Conservation (phyloP, 2,329 filamentous ascomycete genomes). For the Neofusicoccum sp. region DNA sequence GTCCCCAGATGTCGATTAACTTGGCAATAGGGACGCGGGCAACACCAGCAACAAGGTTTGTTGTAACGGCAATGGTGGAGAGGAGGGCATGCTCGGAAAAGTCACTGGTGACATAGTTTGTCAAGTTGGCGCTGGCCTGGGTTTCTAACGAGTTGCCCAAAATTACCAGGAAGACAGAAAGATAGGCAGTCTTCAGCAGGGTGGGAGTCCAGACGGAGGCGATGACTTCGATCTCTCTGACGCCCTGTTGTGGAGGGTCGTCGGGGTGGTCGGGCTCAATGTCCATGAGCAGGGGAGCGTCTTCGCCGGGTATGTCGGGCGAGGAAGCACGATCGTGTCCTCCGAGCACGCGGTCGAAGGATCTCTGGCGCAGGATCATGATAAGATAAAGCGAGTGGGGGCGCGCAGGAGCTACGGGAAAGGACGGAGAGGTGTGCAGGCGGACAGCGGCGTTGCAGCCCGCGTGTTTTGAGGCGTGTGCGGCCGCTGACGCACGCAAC, state of each 20-base stretch:
- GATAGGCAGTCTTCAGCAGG: conserved; percentile 44
- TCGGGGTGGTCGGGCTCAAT: conserved; percentile 23
- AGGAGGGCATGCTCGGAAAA: conserved; percentile 40
- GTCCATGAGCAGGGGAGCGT: background rate
- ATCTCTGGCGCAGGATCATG: conserved; percentile 8
- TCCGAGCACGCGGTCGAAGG: background rate
- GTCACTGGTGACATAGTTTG: conserved; percentile 43
- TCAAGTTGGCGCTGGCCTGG: conserved; percentile 43
- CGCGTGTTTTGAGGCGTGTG: background rate
- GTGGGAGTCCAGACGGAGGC: conserved; percentile 45
- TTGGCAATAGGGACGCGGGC: conserved; percentile 43
- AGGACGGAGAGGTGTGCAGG: background rate
- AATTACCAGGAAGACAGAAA: conserved; percentile 46
- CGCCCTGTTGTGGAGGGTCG: conserved; percentile 40
- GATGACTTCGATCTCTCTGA: conserved; percentile 45
- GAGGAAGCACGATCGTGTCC: background rate
- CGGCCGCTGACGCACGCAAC: background rate
- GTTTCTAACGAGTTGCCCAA: conserved; percentile 54
- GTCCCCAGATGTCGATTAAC: conserved; percentile 45
- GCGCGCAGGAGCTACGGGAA: background rate
- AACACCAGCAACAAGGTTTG: conserved; percentile 40
- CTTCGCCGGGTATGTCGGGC: conserved; percentile 14
- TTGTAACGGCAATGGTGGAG: conserved; percentile 39
- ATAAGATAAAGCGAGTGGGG: background rate
- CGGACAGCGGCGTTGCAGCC: background rate